These are phyloP conservation scores for Floccularia luteovirens DNA, from an alignment of 768 basidiomycete species.

Conservation along the genomic window DNA sequence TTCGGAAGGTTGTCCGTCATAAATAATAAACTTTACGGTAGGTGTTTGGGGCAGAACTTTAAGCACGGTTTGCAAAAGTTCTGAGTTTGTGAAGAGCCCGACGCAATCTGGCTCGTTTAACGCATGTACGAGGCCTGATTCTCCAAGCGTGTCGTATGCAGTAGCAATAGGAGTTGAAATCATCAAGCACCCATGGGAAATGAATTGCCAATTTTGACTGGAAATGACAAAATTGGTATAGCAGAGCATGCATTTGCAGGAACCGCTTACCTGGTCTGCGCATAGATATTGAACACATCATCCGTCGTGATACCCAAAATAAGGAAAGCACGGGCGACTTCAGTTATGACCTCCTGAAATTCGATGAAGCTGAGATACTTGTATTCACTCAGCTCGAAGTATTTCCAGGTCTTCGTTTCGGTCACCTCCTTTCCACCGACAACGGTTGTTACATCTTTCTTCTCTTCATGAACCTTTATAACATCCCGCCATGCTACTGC, in stretches of 20 bases:
- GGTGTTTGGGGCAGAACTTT: constrained; percentile 70
- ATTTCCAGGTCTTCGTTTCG: constrained; percentile 95
- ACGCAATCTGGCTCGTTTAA: constrained; percentile 77
- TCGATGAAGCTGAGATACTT: constrained; percentile 73
- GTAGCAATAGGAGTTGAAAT: constrained; percentile 85
- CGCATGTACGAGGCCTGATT: constrained; percentile 81
- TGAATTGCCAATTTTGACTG: constrained; percentile 70
- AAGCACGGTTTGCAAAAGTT: constrained; percentile 73
- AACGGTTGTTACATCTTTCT: constrained; percentile 81
- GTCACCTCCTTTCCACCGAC: constrained; percentile 76
- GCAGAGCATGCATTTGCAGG: neutral
- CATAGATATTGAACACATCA: constrained; percentile 87
- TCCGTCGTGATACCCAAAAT: constrained; percentile 60
- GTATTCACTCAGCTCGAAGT: constrained; percentile 87
- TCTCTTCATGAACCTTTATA: constrained; percentile 67
- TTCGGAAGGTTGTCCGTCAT: constrained; percentile 64
- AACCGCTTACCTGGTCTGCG: constrained; percentile 63
- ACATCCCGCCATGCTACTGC: constrained; percentile 80
- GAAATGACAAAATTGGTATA: constrained; percentile 2
- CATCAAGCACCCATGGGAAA: constrained; percentile 73
- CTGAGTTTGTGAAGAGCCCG: constrained; percentile 88
- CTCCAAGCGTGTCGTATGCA: constrained; percentile 94
- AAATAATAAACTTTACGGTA: constrained; percentile 72
- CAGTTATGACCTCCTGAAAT: constrained; percentile 54
- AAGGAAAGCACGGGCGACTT: constrained; percentile 65